These are phyloP conservation scores for Trichoderma asperellum DNA, from an alignment of 2,329 filamentous ascomycete genomes.

Conservation along the genomic window DNA sequence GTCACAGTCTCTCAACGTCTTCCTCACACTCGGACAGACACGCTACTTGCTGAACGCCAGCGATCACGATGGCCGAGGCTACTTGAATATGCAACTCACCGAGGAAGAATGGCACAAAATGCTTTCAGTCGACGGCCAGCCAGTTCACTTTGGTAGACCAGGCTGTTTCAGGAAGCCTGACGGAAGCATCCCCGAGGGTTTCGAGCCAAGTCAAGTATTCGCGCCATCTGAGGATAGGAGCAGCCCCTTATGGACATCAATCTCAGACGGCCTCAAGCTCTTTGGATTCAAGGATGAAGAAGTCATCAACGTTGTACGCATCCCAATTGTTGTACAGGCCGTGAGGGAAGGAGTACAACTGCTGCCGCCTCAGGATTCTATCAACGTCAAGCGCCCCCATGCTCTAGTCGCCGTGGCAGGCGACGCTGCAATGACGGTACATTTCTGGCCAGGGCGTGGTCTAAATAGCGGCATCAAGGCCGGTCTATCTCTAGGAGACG, in stretches of 20 bases:
- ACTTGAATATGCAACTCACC: constrained; percentile 45
- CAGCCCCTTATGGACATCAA: constrained; percentile 40
- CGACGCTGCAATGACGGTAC: constrained; percentile 44
- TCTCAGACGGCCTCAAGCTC: constrained; percentile 43
- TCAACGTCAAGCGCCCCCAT: constrained; percentile 37
- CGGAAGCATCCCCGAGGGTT: constrained; percentile 39
- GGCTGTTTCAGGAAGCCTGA: constrained; percentile 38
- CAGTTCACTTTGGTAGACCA: constrained; percentile 42
- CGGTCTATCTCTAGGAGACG: constrained; percentile 42
- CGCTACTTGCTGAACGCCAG: constrained; percentile 45
- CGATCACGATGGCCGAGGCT: constrained; percentile 41
- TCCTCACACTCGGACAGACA: constrained; percentile 44
- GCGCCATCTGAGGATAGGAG: constrained; percentile 40
- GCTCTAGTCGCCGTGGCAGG: constrained; percentile 43
- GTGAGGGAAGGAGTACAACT: constrained; percentile 40
- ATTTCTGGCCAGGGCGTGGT: constrained; percentile 45
- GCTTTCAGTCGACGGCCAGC: constrained; percentile 39
- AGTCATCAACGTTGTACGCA: constrained; percentile 44
- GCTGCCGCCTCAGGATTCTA: constrained; percentile 37
- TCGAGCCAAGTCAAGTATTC: constrained; percentile 40
- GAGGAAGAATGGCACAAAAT: constrained; percentile 44
- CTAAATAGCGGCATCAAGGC: constrained; percentile 45
- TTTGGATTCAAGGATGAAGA: constrained; percentile 44
- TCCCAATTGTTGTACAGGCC: constrained; percentile 44
- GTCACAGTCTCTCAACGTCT: constrained; percentile 44